Percentiles rank a stretch among this genome's conserved stretches.
Evolutionary conservation across 345 rosid species (phyloP).

Genomic region (Linum tenue): DNA sequence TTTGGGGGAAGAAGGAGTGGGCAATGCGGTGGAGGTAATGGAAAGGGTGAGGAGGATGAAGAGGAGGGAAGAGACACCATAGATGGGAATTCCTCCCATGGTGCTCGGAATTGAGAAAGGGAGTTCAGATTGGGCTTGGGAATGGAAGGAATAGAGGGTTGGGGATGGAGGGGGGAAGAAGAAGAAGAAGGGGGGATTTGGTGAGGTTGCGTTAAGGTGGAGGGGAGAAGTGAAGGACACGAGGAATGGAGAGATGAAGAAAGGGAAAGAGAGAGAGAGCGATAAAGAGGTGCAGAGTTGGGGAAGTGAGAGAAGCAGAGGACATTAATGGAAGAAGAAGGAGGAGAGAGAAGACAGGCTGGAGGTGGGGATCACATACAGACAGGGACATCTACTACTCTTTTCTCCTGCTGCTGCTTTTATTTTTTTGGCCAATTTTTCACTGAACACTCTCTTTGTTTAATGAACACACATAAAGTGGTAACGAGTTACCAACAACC

Average conservation of each 20-base stretch:
- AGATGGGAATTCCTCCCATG: constrained; percentile 5
- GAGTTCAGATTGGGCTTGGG: background rate
- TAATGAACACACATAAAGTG: no score
- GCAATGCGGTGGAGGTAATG: background rate
- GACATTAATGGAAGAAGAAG: background rate
- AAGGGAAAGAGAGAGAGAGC: no score
- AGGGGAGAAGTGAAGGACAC: no score
- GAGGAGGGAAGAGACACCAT: constrained; percentile 7
- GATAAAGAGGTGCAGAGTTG: no score
- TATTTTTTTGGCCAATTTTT: no score
- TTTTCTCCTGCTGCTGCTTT: background rate
- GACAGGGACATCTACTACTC: background rate
- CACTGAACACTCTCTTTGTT: no score
- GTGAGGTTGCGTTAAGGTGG: no score
- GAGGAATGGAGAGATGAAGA: no score
- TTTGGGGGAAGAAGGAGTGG: background rate
- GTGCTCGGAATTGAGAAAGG: background rate
- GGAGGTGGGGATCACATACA: background rate
- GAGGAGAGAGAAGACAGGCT: background rate
- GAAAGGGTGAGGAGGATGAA: background rate
- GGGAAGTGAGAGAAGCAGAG: background rate
- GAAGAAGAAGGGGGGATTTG: background rate
- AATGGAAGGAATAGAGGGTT: background rate
- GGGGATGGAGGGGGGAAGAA: background rate
- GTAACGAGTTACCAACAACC: no score